Evolutionary conservation across 2,329 filamentous ascomycete genomes (phyloP).

Genomic region (Alternaria rosae): DNA sequence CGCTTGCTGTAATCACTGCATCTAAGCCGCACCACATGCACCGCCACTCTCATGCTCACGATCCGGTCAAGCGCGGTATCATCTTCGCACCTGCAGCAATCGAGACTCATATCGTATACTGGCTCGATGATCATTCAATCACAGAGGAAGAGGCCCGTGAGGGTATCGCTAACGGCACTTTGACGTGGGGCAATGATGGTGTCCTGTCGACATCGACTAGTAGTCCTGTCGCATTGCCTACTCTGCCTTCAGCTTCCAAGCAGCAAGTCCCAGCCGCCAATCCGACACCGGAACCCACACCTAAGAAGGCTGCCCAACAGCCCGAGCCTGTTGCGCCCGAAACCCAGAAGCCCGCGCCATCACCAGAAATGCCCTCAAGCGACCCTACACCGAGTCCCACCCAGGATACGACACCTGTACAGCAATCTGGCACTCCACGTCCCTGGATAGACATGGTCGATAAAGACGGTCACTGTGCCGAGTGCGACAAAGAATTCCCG

Average conservation of each 20-base stretch:
- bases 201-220: constrained; percentile 48
- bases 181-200: constrained; percentile 70
- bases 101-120: constrained; percentile 73
- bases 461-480: constrained; percentile 46
- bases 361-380: constrained; percentile 10
- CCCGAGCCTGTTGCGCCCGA: not conserved
- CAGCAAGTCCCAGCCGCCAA: constrained; percentile 6
- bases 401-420: constrained; percentile 35
- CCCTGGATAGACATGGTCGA: constrained; percentile 28
- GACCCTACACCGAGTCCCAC: constrained; percentile 9
- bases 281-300: constrained; percentile 4
- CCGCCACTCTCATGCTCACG: constrained; percentile 59
- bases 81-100: constrained; percentile 62
- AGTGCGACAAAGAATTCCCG: constrained; percentile 74
- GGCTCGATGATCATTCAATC: constrained; percentile 71
- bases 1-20: constrained; percentile 57
- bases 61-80: constrained; percentile 57
- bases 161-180: constrained; percentile 73
- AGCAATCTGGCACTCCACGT: constrained; percentile 25
- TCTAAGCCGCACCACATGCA: constrained; percentile 66
- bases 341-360: not conserved
- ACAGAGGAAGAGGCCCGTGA: constrained; percentile 69
- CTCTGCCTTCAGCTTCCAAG: constrained; percentile 22
- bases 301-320: not conserved
- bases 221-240: constrained; percentile 22